A percentile compares a stretch with the other conserved stretches of the same genome.
phyloP scores from a whole-genome alignment of 2,329 filamentous ascomycete species.

The Cladosporium halotolerans region DNA sequence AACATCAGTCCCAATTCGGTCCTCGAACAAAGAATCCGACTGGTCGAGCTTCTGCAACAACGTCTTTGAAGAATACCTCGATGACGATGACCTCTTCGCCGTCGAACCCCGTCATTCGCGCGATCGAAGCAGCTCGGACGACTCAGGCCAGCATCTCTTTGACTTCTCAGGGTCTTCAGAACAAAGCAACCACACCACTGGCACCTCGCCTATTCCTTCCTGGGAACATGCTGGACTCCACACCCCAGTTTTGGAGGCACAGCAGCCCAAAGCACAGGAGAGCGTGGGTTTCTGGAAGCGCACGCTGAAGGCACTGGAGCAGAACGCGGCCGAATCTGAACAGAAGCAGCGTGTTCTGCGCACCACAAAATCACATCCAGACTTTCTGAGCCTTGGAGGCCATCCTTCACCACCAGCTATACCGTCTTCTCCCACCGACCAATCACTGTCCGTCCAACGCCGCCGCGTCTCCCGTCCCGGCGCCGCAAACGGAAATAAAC shows the following conservation, averaged over 20 bases:
- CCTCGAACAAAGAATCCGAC: constrained; percentile 46
- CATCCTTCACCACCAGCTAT: constrained; percentile 30
- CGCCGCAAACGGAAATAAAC: constrained; percentile 27
- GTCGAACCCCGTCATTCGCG: constrained; percentile 39
- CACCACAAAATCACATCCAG: constrained; percentile 28
- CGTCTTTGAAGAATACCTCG: constrained; percentile 59
- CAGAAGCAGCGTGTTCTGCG: constrained; percentile 35
- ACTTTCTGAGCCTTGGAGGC: constrained; percentile 31
- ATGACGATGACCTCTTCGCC: constrained; percentile 48
- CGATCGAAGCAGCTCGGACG: constrained; percentile 44
- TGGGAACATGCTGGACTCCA: constrained; percentile 28
- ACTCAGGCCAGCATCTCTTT: constrained; percentile 40
- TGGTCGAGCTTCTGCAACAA: constrained; percentile 54
- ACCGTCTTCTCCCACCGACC: constrained; percentile 23
- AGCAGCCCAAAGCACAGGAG: constrained; percentile 34
- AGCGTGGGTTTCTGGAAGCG: constrained; percentile 49
- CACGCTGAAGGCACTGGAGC: constrained; percentile 46
- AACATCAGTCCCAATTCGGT: constrained; percentile 32
- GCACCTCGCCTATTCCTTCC: constrained; percentile 45
- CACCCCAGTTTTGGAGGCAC: constrained; percentile 18
- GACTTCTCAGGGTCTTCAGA: constrained; percentile 48
- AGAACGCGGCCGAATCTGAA: constrained; percentile 41
- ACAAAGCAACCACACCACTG: constrained; percentile 41
- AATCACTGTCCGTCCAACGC: constrained; percentile 26
- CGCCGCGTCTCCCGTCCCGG: constrained; percentile 17